Conservation (phyloP, 148 eudicot genomes). For the Vaccinium darrowii region DNA sequence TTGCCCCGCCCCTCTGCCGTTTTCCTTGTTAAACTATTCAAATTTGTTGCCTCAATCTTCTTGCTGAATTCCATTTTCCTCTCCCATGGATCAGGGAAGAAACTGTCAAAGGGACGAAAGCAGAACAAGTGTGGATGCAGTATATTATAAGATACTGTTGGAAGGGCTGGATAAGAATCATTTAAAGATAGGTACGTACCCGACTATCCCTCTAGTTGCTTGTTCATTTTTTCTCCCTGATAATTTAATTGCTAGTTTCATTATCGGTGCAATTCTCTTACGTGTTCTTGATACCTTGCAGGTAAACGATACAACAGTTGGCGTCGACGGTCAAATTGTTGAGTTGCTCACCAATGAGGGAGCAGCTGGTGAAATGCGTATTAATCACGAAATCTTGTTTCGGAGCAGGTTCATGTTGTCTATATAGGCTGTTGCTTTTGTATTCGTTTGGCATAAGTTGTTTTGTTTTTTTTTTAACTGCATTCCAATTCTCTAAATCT, state of each 20-base stretch:
- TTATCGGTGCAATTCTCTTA: not conserved
- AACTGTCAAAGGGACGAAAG: slow-evolving; percentile 28
- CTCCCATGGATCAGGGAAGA: slow-evolving; percentile 46
- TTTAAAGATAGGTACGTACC: slow-evolving; percentile 21
- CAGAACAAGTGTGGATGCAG: slow-evolving; percentile 49
- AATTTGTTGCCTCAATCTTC: not conserved
- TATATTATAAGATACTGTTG: slow-evolving; percentile 42
- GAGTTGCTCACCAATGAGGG: slow-evolving; percentile 7
- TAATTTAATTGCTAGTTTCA: not conserved
- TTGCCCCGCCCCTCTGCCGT: too few species aligned
- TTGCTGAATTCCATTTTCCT: slow-evolving; percentile 10
- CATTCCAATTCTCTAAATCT: slow-evolving; percentile 1
- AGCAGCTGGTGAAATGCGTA: slow-evolving; percentile 22
- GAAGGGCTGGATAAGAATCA: slow-evolving; percentile 11
- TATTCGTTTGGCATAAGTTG: slow-evolving; percentile 8
- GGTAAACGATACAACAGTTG: slow-evolving; percentile 18
- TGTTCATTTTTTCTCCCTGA: not conserved
- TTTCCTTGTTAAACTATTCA: not conserved
- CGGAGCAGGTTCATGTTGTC: slow-evolving; percentile 20
- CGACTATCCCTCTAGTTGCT: not conserved
- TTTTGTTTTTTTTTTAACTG: not conserved
- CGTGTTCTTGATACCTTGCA: slow-evolving; percentile 6
- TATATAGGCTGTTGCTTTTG: slow-evolving; percentile 18
- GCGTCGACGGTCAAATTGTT: slow-evolving; percentile 12
- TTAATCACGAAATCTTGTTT: slow-evolving; percentile 2